phyloP scores from a whole-genome alignment of 1,139 yeast genomes.

The Suhomyces wounanorum region DNA sequence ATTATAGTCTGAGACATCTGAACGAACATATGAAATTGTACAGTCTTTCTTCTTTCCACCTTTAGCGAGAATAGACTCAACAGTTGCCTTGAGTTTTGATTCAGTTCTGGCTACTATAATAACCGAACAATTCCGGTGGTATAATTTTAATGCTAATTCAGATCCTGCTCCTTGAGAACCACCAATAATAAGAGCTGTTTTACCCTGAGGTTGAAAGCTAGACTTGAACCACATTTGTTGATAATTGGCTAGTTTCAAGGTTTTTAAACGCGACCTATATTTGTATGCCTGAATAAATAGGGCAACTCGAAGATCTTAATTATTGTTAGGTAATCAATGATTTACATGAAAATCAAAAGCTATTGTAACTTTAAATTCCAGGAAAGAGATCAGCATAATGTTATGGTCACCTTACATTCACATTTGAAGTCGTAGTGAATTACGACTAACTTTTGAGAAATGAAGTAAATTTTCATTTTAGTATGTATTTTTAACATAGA shows the following conservation, averaged over 20 bases:
- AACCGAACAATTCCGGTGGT: constrained; percentile 60
- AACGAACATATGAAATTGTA: constrained; percentile 48
- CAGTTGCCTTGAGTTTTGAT: constrained; percentile 53
- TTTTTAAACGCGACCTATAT: background rate
- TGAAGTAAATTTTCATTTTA: no score
- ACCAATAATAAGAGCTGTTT: constrained; percentile 81
- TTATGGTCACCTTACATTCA: no score
- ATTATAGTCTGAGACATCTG: constrained; percentile 67
- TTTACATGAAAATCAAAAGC: background rate
- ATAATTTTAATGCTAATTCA: constrained; percentile 66
- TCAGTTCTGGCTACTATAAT: constrained; percentile 76
- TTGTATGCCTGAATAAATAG: background rate
- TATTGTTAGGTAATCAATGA: background rate
- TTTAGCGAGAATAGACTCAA: constrained; percentile 36
- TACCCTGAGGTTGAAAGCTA: constrained; percentile 42
- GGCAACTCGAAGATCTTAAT: background rate
- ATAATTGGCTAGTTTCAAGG: background rate
- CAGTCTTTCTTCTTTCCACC: constrained; percentile 21
- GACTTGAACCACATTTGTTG: constrained; percentile 20
- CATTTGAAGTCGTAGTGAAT: no score
- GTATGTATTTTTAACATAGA: no score
- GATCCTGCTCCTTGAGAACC: constrained; percentile 96
- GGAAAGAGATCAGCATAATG: no score
- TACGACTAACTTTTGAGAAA: no score
- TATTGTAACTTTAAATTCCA: no score